A percentile compares a stretch with the other conserved stretches of the same genome.
phyloP scores from a whole-genome alignment of 1,284 basidiomycete species.

The Polyporus tsugae region DNA sequence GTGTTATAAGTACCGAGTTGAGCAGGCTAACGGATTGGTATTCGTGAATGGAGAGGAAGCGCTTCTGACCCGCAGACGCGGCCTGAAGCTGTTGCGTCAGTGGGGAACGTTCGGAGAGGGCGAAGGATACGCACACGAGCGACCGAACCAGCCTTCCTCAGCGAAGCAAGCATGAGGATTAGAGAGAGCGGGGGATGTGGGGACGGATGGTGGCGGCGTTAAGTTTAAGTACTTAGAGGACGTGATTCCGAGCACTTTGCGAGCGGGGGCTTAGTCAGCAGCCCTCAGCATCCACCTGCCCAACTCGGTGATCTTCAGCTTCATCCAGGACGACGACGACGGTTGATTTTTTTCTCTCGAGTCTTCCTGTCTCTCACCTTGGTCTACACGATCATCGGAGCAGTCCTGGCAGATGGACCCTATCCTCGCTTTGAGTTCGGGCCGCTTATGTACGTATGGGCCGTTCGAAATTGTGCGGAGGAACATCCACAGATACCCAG shows the following conservation, averaged over 20 bases:
- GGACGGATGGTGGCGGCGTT: constrained; percentile 27
- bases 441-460: constrained; percentile 60
- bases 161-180: constrained; percentile 63
- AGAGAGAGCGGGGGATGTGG: constrained; percentile 20
- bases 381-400: constrained; percentile 42
- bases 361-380: constrained; percentile 77
- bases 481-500: constrained; percentile 52
- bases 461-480: constrained; percentile 81
- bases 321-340: constrained; percentile 79
- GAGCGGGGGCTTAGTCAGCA: constrained; percentile 37
- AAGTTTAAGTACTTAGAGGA: constrained; percentile 7
- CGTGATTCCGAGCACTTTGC: constrained; percentile 17
- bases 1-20: constrained; percentile 75
- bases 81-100: constrained; percentile 47
- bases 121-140: constrained; percentile 59
- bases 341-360: constrained; percentile 51
- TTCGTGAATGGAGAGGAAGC: constrained; percentile 98
- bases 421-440: constrained; percentile 86
- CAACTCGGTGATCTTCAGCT: constrained; percentile 19
- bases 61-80: constrained; percentile 83
- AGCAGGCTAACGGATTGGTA: constrained; percentile 96
- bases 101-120: constrained; percentile 4
- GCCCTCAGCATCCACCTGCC: constrained; percentile 6
- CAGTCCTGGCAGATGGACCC: constrained; percentile 67
- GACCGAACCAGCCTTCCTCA: constrained; percentile 67